Evolutionary conservation across 164 flowering plant species (phyloP).

Genomic region (Vitis rotundifolia): DNA sequence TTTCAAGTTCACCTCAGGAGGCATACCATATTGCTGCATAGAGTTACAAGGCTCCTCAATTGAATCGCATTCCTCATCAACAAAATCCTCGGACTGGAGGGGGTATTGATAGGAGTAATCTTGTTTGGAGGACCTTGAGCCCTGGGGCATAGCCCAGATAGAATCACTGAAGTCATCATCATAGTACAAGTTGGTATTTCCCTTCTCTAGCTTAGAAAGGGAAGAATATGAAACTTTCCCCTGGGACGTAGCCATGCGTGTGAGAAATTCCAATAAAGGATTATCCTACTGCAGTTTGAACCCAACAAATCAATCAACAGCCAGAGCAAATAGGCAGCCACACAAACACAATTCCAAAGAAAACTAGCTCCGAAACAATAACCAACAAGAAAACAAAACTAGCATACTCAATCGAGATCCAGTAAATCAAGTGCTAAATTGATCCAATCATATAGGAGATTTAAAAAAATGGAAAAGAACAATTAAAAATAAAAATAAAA

Average conservation of each 20-base stretch:
- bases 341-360: no score
- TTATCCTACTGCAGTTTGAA: no score
- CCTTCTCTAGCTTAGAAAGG: conserved; percentile 45
- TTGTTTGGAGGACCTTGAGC: conserved; percentile 33
- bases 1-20: conserved; percentile 80
- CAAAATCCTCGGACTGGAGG: conserved; percentile 46
- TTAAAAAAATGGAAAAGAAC: no score
- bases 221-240: conserved; percentile 56
- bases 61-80: conserved; percentile 62
- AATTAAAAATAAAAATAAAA: no score
- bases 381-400: no score
- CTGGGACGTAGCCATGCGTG: conserved; percentile 44
- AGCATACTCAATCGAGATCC: no score
- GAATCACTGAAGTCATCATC: conserved; percentile 40
- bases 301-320: no score
- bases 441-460: no score
- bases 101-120: conserved; percentile 35
- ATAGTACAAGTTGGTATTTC: conserved; percentile 22
- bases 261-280: no score
- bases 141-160: conserved; percentile 38
- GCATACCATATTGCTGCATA: conserved; percentile 18
- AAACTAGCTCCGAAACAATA: no score
- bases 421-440: no score
- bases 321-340: no score
- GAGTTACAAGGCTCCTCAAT: conserved; percentile 31